These are phyloP conservation scores for Blastomyces percursus DNA, from an alignment of 2,329 filamentous ascomycete genomes.

Conservation along the genomic window DNA sequence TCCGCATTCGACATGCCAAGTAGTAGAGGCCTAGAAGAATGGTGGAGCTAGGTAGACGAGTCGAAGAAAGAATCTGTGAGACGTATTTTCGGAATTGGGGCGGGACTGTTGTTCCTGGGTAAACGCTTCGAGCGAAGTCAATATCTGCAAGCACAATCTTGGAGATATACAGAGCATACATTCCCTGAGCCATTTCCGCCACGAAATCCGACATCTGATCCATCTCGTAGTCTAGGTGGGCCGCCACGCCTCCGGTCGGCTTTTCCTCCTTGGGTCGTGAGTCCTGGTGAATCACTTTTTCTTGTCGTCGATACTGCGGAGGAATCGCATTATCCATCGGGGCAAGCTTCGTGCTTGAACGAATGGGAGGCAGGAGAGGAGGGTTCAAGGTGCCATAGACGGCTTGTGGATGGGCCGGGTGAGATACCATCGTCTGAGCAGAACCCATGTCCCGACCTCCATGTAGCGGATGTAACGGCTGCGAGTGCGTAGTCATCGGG, in stretches of 20 bases:
- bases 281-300: constrained; percentile 22
- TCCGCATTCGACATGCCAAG: constrained; percentile 69
- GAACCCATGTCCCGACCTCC: constrained; percentile 26
- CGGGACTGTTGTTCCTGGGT: constrained; percentile 51
- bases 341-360: constrained; percentile 30
- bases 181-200: constrained; percentile 70
- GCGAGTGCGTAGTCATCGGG: constrained; percentile 25
- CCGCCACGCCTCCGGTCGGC: constrained; percentile 74
- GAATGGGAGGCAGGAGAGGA: constrained; percentile 33
- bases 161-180: constrained; percentile 51
- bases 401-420: constrained; percentile 20
- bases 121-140: constrained; percentile 54
- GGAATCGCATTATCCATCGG: constrained; percentile 34
- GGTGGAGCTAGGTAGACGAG: constrained; percentile 77
- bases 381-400: constrained; percentile 26
- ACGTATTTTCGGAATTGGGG: constrained; percentile 84
- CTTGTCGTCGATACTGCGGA: constrained; percentile 33
- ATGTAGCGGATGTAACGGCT: constrained; percentile 23
- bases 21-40: constrained; percentile 88
- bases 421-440: constrained; percentile 18
- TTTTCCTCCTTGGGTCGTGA: constrained; percentile 49
- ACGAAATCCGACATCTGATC: constrained; percentile 94
- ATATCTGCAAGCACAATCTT: constrained; percentile 49
- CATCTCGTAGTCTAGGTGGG: constrained; percentile 93
- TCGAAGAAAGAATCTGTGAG: constrained; percentile 79